Evolutionary conservation across 352 stramenopile genomes (phyloP).

Genomic region (Globisporangium okanoganense): DNA sequence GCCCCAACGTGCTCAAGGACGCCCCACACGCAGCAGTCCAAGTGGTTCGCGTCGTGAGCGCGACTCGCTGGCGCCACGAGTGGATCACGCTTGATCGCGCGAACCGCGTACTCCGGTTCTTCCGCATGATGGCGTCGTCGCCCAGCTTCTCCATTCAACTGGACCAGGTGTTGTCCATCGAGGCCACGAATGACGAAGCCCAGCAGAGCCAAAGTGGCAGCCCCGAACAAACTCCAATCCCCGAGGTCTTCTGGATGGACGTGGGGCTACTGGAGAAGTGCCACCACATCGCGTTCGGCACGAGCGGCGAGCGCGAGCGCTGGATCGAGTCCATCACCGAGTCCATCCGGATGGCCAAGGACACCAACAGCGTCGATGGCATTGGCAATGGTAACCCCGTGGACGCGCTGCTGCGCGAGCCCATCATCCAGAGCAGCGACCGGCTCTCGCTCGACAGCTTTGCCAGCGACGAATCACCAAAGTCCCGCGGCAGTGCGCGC

Average conservation of each 20-base stretch:
- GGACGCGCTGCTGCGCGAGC: slow-evolving; percentile 11
- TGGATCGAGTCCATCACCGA: slow-evolving; percentile 25
- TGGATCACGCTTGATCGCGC: slow-evolving; percentile 45
- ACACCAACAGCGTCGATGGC: slow-evolving; percentile 2
- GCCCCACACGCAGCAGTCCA: slow-evolving; percentile 25
- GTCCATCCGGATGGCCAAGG: slow-evolving; percentile 12
- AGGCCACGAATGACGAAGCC: not conserved
- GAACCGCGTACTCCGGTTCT: slow-evolving; percentile 36
- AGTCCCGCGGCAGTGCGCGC: slow-evolving; percentile 20
- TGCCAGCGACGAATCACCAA: slow-evolving; percentile 9
- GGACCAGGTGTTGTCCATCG: slow-evolving; percentile 26
- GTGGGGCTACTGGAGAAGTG: slow-evolving; percentile 37
- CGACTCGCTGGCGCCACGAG: slow-evolving; percentile 44
- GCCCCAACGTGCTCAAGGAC: slow-evolving; percentile 10
- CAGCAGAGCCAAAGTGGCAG: not conserved
- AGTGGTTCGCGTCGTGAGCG: slow-evolving; percentile 34
- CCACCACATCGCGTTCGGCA: slow-evolving; percentile 46
- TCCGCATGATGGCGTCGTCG: slow-evolving; percentile 35
- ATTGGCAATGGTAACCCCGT: not conserved
- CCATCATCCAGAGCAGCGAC: slow-evolving; percentile 19
- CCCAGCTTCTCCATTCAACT: slow-evolving; percentile 29
- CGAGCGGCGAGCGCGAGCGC: slow-evolving; percentile 24
- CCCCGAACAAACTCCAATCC: not conserved
- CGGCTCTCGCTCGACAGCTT: slow-evolving; percentile 22
- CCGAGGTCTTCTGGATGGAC: slow-evolving; percentile 43